Conservation (phyloP, 202 grass and related monocot genomes). For the Schoenoplectus tabernaemontani region DNA sequence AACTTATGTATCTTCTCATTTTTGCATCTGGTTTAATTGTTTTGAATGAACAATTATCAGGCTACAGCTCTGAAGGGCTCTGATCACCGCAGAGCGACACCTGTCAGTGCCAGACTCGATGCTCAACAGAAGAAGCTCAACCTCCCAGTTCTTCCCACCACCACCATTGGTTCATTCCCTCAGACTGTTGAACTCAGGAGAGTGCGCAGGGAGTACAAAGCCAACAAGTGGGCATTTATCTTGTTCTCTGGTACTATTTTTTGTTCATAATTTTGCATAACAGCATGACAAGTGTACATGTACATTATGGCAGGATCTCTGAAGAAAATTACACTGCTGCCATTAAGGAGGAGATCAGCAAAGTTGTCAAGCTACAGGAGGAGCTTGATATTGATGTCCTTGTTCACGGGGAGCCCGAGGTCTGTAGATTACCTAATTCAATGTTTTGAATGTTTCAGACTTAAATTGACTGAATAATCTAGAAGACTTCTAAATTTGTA, state of each 20-base stretch:
- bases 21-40: background rate
- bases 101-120: conserved; percentile 57
- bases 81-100: conserved; percentile 67
- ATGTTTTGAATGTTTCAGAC: background rate
- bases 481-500: background rate
- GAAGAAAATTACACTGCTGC: conserved; percentile 69
- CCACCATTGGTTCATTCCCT: conserved; percentile 88
- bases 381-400: conserved; percentile 95
- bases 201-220: conserved; percentile 93
- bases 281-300: conserved; percentile 15
- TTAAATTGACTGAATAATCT: background rate
- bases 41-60: conserved; percentile 30
- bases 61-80: conserved; percentile 69
- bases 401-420: conserved; percentile 95
- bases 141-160: conserved; percentile 79
- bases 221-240: conserved; percentile 53
- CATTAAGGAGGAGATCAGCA: conserved; percentile 95
- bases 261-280: background rate
- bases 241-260: background rate
- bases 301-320: conserved; percentile 58
- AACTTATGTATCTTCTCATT: conserved; percentile 9
- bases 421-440: conserved; percentile 30
- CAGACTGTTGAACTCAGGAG: conserved; percentile 88
- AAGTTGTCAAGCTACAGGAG: conserved; percentile 92
- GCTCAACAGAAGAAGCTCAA: conserved; percentile 91